Evolutionary conservation across 331 rosid genomes (phyloP).

Genomic region (Pyrus hybrid): DNA sequence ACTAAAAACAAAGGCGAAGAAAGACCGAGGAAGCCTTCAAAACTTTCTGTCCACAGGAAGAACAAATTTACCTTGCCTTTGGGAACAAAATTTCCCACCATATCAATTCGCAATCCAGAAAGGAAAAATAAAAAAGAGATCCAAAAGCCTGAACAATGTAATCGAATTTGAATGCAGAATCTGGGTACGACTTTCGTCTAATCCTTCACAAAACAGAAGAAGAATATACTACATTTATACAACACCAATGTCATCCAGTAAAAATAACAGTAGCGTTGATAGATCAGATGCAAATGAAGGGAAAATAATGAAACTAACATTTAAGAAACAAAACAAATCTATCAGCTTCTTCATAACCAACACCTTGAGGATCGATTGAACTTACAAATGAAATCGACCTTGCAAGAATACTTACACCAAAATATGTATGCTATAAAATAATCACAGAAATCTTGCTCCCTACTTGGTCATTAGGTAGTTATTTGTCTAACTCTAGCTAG

Average conservation of each 20-base stretch:
- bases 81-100: not conserved
- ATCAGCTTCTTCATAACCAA: conserved; percentile 28
- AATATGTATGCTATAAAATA: conserved; percentile 72
- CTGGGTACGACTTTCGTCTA: not conserved
- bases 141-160: not conserved
- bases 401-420: conserved; percentile 42
- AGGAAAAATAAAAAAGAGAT: not conserved
- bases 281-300: conserved; percentile 2
- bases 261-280: not conserved
- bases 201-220: not conserved
- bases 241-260: not conserved
- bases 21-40: not conserved
- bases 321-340: not conserved
- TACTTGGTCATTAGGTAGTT: conserved; percentile 54
- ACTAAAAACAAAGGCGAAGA: too few relatives aligned
- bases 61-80: too few relatives aligned
- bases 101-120: not conserved
- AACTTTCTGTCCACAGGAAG: not conserved
- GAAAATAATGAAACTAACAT: conserved; percentile 14
- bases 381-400: conserved; percentile 39
- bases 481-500: conserved; percentile 44
- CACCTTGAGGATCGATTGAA: conserved; percentile 26
- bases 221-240: not conserved
- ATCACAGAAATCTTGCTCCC: conserved; percentile 48
- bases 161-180: not conserved